These are phyloP conservation scores for Escovopsis sp. DNA, from an alignment of 2,329 filamentous ascomycete genomes.

Conservation along the genomic window DNA sequence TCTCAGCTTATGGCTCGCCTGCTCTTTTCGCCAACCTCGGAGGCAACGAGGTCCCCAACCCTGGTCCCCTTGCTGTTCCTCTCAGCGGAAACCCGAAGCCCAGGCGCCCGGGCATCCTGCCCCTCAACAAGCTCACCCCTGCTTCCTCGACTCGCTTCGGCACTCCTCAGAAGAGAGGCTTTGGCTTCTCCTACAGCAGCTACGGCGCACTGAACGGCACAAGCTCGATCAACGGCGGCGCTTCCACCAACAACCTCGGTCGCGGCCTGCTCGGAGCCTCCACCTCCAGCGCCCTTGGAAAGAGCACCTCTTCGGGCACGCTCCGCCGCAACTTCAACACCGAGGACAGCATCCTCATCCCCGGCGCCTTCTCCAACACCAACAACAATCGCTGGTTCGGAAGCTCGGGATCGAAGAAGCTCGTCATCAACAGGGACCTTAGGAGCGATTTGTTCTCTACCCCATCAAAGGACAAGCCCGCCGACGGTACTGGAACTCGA, in stretches of 20 bases:
- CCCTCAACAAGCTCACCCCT: constrained; percentile 77
- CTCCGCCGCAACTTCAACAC: constrained; percentile 67
- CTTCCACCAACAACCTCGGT: constrained; percentile 52
- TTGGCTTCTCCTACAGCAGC: constrained; percentile 84
- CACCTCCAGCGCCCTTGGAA: constrained; percentile 58
- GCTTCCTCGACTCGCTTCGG: constrained; percentile 63
- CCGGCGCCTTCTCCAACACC: constrained; percentile 68
- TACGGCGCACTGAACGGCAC: constrained; percentile 70
- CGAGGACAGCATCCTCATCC: constrained; percentile 74
- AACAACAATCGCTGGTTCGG: constrained; percentile 48
- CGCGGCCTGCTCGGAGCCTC: constrained; percentile 53
- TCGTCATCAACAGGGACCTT: constrained; percentile 82
- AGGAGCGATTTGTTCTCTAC: constrained; percentile 56
- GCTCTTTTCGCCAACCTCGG: constrained; percentile 69
- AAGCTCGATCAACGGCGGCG: constrained; percentile 46
- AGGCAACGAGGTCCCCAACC: constrained; percentile 48
- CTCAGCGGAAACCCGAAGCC: constrained; percentile 60
- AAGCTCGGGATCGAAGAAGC: constrained; percentile 66
- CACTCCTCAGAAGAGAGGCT: constrained; percentile 76
- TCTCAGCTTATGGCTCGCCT: constrained; percentile 80
- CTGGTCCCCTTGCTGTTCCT: constrained; percentile 84
- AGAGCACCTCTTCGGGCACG: constrained; percentile 80
- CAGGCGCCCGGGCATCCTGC: constrained; percentile 66
- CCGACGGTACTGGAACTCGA: constrained; percentile 28
- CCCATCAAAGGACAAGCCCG: constrained; percentile 37